Evolutionary conservation across 495 filamentous ascomycete genomes (phyloP).

Genomic region (Penicillium arizonense): DNA sequence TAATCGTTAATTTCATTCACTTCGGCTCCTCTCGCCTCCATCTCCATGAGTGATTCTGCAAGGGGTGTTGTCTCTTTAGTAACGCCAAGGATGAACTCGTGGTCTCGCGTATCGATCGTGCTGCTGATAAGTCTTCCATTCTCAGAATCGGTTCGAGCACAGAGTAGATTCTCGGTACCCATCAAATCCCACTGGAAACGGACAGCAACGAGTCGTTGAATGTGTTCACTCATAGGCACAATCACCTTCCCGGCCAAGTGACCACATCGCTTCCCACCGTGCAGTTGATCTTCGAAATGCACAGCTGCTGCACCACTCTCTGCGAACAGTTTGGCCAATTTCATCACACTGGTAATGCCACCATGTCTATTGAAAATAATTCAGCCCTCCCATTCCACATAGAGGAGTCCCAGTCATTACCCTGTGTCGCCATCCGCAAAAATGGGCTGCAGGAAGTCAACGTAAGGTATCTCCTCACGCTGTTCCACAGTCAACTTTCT

Average conservation of each 20-base stretch:
- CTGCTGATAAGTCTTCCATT: conserved; percentile 87
- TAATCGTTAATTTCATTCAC: conserved; percentile 78
- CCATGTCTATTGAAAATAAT: conserved; percentile 55
- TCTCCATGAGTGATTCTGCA: conserved; percentile 85
- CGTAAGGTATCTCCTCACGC: conserved; percentile 71
- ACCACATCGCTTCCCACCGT: conserved; percentile 99
- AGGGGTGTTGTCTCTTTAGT: conserved; percentile 70
- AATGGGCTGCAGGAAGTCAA: conserved; percentile 91
- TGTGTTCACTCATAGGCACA: conserved; percentile 91
- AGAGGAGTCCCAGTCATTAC: conserved; percentile 28
- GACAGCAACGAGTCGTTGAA: conserved; percentile 87
- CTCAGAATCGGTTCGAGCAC: conserved; percentile 93
- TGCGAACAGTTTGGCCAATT: conserved; percentile 95
- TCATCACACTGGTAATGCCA: conserved; percentile 86
- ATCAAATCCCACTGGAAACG: conserved; percentile 98
- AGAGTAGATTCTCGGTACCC: conserved; percentile 90
- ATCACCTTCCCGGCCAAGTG: conserved; percentile 96
- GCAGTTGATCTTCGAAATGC: conserved; percentile 96
- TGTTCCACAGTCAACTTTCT: conserved; percentile 71
- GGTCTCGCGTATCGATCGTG: conserved; percentile 88
- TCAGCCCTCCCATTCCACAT: not conserved
- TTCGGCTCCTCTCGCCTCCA: conserved; percentile 77
- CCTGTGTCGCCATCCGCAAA: conserved; percentile 96
- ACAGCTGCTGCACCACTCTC: conserved; percentile 96
- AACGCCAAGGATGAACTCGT: conserved; percentile 92